Base-by-base conservation (phyloP, 805 yeast species). In the Ogataea populi-albae region DNA sequence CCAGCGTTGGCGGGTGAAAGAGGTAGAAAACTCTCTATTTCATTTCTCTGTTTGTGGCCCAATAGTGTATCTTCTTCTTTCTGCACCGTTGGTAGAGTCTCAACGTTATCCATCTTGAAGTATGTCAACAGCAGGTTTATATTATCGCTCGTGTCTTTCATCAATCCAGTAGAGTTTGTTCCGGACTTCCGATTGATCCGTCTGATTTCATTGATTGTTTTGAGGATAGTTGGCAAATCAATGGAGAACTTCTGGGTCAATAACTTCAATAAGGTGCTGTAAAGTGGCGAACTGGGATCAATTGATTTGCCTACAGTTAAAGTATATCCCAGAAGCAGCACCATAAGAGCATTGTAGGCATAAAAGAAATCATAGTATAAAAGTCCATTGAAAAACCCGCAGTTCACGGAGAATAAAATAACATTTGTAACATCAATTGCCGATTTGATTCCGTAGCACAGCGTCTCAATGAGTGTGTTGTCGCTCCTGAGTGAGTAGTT, bases 311-410 rank as follows among this genome's bases (percentile, higher is more conserved):
- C 39, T 17, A 45, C 40, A 12, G 45, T 34, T 27, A 49, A 57
- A 35, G 65, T 55, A 37, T 52, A 56, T 18, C 61, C 55, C 26
- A 64, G 36, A 11, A 65, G 54, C n/a, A 65, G 40, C 1, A 57
- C 55, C 52, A 67, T 47, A 1, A 56, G 49, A 2, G 67, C 55
- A 30, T 56, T 55, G 38, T 67, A 67, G 3, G 61, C 65, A 41
- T 52, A 53, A 47, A 62, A 62, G 30, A 65, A 47, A 41, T 67
- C 71, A 11, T 50, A 46, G 17, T 59, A 59, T 7, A 62, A 23
- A 4, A 64, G 55, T 3, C 69, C 69, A 40, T 52, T 57, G 34
- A 57, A 43, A 21, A 40, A 17, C 7, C 31, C 17, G 10, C 28
- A 8, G 6, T 28, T 17, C 17, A 38, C 34, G 0, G 59, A 51